Conservation (phyloP, 2,329 filamentous ascomycete species). For the Pleomassaria siparia region DNA sequence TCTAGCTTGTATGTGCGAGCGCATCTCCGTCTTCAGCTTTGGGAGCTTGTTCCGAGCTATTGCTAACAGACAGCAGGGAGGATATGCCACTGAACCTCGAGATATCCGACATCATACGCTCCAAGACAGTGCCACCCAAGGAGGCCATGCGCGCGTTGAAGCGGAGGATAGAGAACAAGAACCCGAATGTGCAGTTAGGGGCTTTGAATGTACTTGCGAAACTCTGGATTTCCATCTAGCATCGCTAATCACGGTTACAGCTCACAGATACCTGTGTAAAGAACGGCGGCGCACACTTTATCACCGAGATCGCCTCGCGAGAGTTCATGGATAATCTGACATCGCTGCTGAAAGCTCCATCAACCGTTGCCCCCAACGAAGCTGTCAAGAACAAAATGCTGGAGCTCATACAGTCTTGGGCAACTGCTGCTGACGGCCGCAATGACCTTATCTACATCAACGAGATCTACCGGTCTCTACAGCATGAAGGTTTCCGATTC, state of each 20-base stretch:
- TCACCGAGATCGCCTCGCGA: constrained; percentile 89
- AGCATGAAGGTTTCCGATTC: constrained; percentile 84
- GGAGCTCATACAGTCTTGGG: constrained; percentile 92
- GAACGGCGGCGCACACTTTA: constrained; percentile 94
- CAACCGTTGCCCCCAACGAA: constrained; percentile 71
- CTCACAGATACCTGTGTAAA: constrained; percentile 98
- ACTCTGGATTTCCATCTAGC: not conserved
- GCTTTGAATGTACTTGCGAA: constrained; percentile 72
- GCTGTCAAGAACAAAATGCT: constrained; percentile 90
- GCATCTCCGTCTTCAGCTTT: not conserved
- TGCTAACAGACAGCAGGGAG: constrained; percentile 60
- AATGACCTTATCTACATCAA: constrained; percentile 82
- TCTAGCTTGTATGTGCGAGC: constrained; percentile 75
- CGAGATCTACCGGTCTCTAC: constrained; percentile 80
- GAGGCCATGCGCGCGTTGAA: constrained; percentile 98
- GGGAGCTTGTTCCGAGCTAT: not conserved
- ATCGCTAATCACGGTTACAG: constrained; percentile 45
- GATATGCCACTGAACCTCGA: constrained; percentile 97
- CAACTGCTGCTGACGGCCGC: constrained; percentile 81
- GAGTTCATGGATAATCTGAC: constrained; percentile 98
- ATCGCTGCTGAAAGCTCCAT: constrained; percentile 82
- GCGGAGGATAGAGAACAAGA: constrained; percentile 92
- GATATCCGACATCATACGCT: constrained; percentile 95
- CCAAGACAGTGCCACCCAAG: constrained; percentile 94
- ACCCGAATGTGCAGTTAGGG: constrained; percentile 93